A percentile compares a stretch with the other conserved stretches of the same genome.
phyloP scores from a whole-genome alignment of 1,139 yeast species.

The Geotrichum siamense region DNA sequence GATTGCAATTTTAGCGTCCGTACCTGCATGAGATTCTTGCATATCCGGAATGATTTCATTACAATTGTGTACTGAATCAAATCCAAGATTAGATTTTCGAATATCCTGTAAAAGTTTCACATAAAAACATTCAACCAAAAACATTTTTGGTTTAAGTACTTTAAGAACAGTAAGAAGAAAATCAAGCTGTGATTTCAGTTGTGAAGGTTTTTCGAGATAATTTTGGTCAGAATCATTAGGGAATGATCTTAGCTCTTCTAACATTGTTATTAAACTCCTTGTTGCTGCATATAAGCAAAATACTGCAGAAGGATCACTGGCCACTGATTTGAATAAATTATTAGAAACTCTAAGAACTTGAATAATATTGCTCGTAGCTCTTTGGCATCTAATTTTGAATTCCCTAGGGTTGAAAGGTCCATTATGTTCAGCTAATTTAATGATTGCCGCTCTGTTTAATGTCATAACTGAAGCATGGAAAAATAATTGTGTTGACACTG shows the following conservation, averaged over 20 bases:
- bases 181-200: conserved; percentile 21
- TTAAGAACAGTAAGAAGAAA: conserved; percentile 24
- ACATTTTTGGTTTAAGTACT: conserved; percentile 19
- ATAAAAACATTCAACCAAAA: conserved; percentile 23
- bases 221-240: conserved; percentile 10
- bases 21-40: neutral
- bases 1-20: neutral
- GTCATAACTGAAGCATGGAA: conserved; percentile 24
- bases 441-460: conserved; percentile 20
- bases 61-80: neutral
- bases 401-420: conserved; percentile 18
- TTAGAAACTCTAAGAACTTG: conserved; percentile 21
- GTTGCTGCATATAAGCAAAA: conserved; percentile 26
- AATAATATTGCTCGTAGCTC: conserved; percentile 23
- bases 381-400: conserved; percentile 21
- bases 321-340: conserved; percentile 19
- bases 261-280: conserved; percentile 23
- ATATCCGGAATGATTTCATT: neutral
- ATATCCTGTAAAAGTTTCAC: conserved; percentile 15
- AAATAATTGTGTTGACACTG: conserved; percentile 21
- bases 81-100: conserved; percentile 3
- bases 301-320: conserved; percentile 20
- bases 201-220: conserved; percentile 5
- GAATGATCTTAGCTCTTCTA: conserved; percentile 19
- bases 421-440: conserved; percentile 14